phyloP scores from a whole-genome alignment of 2,329 filamentous ascomycete genomes.

The Monosporascus sp. region DNA sequence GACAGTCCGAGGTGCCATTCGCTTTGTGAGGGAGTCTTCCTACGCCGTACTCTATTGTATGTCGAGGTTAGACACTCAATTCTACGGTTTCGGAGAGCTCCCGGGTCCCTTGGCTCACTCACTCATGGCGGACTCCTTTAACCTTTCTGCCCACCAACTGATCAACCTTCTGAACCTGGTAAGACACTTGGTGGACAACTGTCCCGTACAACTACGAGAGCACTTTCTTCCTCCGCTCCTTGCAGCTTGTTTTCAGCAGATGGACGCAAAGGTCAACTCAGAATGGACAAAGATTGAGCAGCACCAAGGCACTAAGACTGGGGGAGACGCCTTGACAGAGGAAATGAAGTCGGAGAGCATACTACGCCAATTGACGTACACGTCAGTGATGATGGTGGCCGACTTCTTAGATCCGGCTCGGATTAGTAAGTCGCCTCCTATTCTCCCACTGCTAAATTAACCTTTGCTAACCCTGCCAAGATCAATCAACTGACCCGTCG shows the following conservation, averaged over 20 bases:
- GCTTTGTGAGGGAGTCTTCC: slow-evolving; percentile 85
- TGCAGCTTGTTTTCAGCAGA: slow-evolving; percentile 73
- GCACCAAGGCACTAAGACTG: slow-evolving; percentile 55
- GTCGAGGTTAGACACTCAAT: slow-evolving; percentile 78
- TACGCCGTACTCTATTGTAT: slow-evolving; percentile 95
- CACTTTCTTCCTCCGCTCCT: slow-evolving; percentile 84
- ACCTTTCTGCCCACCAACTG: slow-evolving; percentile 85
- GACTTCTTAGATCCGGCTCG: slow-evolving; percentile 76
- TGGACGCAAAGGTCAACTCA: slow-evolving; percentile 78
- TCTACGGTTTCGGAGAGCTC: slow-evolving; percentile 85
- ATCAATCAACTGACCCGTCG: slow-evolving; percentile 17
- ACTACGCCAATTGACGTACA: slow-evolving; percentile 84
- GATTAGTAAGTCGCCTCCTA: slow-evolving; percentile 47
- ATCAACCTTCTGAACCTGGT: slow-evolving; percentile 89
- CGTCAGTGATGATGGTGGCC: slow-evolving; percentile 85
- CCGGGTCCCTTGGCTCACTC: slow-evolving; percentile 78
- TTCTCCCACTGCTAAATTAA: neutral
- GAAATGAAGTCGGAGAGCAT: slow-evolving; percentile 99
- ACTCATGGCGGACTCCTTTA: slow-evolving; percentile 75
- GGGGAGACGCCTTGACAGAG: slow-evolving; percentile 76
- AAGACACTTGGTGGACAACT: slow-evolving; percentile 85
- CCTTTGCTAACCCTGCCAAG: slow-evolving; percentile 5
- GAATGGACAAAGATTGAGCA: slow-evolving; percentile 80
- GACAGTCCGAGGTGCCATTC: slow-evolving; percentile 80
- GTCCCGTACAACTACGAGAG: slow-evolving; percentile 69